Evolutionary conservation across 352 stramenopile genomes (phyloP).

Genomic region (Phytophthora pseudosyringae): DNA sequence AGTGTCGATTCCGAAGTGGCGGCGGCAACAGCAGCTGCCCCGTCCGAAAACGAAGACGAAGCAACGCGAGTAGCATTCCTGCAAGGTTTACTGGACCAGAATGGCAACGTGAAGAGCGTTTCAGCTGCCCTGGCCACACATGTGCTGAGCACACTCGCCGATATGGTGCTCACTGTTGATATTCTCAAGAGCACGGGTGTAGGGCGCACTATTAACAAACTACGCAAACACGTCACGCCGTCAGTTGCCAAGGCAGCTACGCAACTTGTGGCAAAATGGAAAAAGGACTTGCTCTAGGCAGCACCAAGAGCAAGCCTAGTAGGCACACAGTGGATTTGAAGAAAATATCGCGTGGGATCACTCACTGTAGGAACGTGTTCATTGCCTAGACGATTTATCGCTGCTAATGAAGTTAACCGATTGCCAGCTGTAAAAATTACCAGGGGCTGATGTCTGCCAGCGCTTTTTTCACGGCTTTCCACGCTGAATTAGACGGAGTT

Average conservation of each 20-base stretch:
- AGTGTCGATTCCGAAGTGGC: slow-evolving; percentile 28
- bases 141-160: slow-evolving; percentile 71
- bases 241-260: slow-evolving; percentile 72
- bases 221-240: slow-evolving; percentile 75
- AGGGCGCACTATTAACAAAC: slow-evolving; percentile 87
- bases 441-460: slow-evolving; percentile 80
- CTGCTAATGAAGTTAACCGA: slow-evolving; percentile 11
- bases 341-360: slow-evolving; percentile 8
- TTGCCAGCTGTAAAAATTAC: slow-evolving; percentile 35
- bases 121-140: slow-evolving; percentile 69
- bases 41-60: slow-evolving; percentile 52
- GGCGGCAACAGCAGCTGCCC: slow-evolving; percentile 23
- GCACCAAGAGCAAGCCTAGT: slow-evolving; percentile 16
- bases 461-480: slow-evolving; percentile 57
- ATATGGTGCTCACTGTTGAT: slow-evolving; percentile 79
- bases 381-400: slow-evolving; percentile 1
- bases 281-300: slow-evolving; percentile 81
- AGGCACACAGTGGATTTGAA: slow-evolving; percentile 11
- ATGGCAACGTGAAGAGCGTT: slow-evolving; percentile 78
- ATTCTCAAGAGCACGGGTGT: slow-evolving; percentile 86
- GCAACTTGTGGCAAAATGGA: slow-evolving; percentile 85
- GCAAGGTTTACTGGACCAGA: slow-evolving; percentile 78
- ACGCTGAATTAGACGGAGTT: slow-evolving; percentile 35
- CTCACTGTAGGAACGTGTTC: slow-evolving; percentile 11
- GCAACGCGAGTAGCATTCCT: slow-evolving; percentile 73